phyloP scores from a whole-genome alignment of 169 alveolate species.

The Eimeria brunetti region DNA sequence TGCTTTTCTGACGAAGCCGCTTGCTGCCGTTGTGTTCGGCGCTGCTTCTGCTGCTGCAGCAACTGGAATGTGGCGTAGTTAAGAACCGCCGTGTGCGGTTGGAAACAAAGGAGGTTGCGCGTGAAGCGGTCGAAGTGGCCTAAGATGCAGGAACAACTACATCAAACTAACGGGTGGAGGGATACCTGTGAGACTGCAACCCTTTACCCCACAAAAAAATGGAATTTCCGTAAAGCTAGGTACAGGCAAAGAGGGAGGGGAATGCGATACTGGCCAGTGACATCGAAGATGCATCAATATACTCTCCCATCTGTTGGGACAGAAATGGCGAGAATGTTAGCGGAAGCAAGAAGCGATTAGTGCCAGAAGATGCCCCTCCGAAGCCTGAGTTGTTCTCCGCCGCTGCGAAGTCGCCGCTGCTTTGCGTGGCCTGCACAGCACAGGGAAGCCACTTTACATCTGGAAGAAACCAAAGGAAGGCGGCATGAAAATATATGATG shows the following conservation, averaged over 20 bases:
- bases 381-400: slow-evolving; percentile 18
- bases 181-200: neutral
- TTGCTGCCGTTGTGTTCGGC: slow-evolving; percentile 40
- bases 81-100: slow-evolving; percentile 58
- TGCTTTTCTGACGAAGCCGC: neutral
- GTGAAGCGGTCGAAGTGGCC: slow-evolving; percentile 59
- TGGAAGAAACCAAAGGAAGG: neutral
- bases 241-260: neutral
- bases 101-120: slow-evolving; percentile 43
- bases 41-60: slow-evolving; percentile 41
- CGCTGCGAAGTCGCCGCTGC: slow-evolving; percentile 44
- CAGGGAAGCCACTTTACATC: neutral
- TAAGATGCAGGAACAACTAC: neutral
- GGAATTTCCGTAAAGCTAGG: neutral
- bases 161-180: neutral
- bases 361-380: neutral
- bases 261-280: neutral
- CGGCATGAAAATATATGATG: neutral
- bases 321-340: slow-evolving; percentile 49
- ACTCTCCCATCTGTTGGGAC: slow-evolving; percentile 39
- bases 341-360: slow-evolving; percentile 6
- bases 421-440: slow-evolving; percentile 50
- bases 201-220: no score
- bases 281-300: slow-evolving; percentile 29
- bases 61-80: slow-evolving; percentile 29